A percentile compares a stretch with the other conserved stretches of the same genome.
phyloP scores from a whole-genome alignment of 805 yeast species.

The Monosporozyma aerobia region DNA sequence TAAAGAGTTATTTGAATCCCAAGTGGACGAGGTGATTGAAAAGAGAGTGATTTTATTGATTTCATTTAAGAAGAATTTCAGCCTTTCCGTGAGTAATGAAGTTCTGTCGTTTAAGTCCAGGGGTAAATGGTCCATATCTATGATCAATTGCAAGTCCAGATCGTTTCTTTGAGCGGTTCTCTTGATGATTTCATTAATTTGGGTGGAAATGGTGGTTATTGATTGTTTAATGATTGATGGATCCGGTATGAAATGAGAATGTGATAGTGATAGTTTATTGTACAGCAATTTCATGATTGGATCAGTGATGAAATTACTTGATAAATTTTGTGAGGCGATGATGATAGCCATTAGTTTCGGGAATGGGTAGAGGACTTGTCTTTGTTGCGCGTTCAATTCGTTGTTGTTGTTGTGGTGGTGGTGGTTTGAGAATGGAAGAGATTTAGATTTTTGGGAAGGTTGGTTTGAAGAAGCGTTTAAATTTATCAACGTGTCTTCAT shows the following conservation, averaged over 20 bases:
- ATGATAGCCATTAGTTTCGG: constrained; percentile 11
- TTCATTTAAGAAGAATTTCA: constrained; percentile 7
- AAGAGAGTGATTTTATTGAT: constrained; percentile 9
- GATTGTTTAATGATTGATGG: background rate
- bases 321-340: constrained; percentile 15
- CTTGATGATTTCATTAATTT: constrained; percentile 8
- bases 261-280: constrained; percentile 5
- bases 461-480: background rate
- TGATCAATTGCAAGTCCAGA: constrained; percentile 8
- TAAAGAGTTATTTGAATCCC: constrained; percentile 1
- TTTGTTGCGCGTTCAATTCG: background rate
- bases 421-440: background rate
- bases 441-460: background rate
- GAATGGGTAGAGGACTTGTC: constrained; percentile 8
- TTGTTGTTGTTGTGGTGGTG: background rate
- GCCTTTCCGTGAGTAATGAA: background rate
- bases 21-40: constrained; percentile 4
- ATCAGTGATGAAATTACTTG: constrained; percentile 8
- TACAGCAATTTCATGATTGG: constrained; percentile 8
- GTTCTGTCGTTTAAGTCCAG: background rate
- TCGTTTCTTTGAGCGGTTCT: constrained; percentile 10
- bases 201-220: constrained; percentile 3
- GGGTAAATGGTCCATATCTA: constrained; percentile 2
- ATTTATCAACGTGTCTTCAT: background rate
- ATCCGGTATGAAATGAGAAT: constrained; percentile 4